These are phyloP conservation scores for Neurospora sp. DNA, from an alignment of 495 filamentous ascomycete genomes.

Conservation along the genomic window DNA sequence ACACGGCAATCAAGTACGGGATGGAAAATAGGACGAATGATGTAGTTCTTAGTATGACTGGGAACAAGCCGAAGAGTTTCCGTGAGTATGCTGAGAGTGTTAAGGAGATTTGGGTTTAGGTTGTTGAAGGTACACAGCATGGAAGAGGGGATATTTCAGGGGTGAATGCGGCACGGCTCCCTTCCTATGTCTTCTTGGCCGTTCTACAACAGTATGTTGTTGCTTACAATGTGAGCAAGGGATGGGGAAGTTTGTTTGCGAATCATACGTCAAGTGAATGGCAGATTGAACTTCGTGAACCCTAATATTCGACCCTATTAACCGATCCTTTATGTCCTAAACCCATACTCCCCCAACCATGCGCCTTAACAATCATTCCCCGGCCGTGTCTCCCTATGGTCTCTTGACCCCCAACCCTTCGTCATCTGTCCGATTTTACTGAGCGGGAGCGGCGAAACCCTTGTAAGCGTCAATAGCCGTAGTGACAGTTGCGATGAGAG, in stretches of 20 bases:
- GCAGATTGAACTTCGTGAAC: neutral
- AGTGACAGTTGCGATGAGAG: neutral
- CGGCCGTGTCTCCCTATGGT: neutral
- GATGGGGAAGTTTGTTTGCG: neutral
- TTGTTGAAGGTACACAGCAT: too few relatives aligned
- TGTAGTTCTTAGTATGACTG: constrained; percentile 26
- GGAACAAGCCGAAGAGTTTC: constrained; percentile 24
- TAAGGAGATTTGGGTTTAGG: constrained; percentile 20
- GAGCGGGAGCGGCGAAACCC: neutral
- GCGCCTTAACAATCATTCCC: neutral
- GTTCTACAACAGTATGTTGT: neutral
- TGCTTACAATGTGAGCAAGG: neutral
- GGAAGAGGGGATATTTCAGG: neutral
- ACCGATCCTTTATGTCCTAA: neutral
- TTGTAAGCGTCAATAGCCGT: neutral
- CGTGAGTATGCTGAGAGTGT: constrained; percentile 24
- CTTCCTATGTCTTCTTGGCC: neutral
- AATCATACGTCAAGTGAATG: neutral
- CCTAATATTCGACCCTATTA: neutral
- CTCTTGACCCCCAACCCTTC: neutral
- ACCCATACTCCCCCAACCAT: neutral
- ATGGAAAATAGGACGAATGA: constrained; percentile 32
- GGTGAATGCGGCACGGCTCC: neutral
- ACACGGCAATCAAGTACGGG: constrained; percentile 25
- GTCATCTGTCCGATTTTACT: neutral